Conservation (phyloP, 1,284 basidiomycete genomes). For the Apiotrichum gracile region DNA sequence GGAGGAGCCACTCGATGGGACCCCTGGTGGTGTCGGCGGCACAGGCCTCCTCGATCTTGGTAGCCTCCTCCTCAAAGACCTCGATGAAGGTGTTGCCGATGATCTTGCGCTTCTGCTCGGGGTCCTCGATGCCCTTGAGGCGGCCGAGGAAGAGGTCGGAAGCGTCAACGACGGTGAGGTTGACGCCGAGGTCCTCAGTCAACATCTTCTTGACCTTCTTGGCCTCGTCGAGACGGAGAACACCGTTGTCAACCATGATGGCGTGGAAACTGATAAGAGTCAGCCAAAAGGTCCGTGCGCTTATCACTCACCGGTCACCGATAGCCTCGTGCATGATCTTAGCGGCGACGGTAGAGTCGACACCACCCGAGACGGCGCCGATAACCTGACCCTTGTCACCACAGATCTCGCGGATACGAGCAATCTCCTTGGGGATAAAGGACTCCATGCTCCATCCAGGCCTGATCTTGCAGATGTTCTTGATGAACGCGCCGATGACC, state of each 20-base stretch:
- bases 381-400: constrained; percentile 93
- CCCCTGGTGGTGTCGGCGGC: constrained; percentile 74
- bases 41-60: constrained; percentile 68
- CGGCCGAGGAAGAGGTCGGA: constrained; percentile 89
- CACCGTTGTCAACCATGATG: constrained; percentile 99
- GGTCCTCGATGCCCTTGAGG: constrained; percentile 86
- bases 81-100: constrained; percentile 99
- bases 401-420: constrained; percentile 89
- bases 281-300: too few relatives aligned
- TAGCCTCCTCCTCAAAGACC: constrained; percentile 89
- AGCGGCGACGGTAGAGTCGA: constrained; percentile 96
- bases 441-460: constrained; percentile 94
- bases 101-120: constrained; percentile 95
- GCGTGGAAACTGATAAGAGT: constrained; percentile 72
- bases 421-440: constrained; percentile 96
- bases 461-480: constrained; percentile 75
- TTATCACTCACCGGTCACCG: constrained; percentile 68
- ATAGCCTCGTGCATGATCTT: constrained; percentile 99
- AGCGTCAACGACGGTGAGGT: constrained; percentile 92
- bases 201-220: constrained; percentile 94
- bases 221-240: constrained; percentile 86
- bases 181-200: constrained; percentile 88
- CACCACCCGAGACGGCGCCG: constrained; percentile 94
- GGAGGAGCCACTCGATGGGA: constrained; percentile 91
- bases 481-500: constrained; percentile 81